These are phyloP conservation scores for Agrocybe pediades DNA, from an alignment of 768 basidiomycete species.

Conservation along the genomic window DNA sequence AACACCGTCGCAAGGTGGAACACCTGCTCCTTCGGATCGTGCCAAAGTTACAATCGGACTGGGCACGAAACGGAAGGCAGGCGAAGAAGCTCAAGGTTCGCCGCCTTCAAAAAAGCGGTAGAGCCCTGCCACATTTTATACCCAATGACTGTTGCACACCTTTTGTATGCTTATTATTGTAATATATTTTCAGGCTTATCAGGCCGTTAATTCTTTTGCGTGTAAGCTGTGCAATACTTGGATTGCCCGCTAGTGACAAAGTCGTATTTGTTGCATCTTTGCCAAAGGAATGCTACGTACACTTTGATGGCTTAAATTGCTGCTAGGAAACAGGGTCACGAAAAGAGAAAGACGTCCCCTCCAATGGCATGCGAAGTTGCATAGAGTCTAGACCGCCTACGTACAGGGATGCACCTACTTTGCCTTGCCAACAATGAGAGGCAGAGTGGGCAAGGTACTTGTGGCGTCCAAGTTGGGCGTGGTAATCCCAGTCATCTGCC, in stretches of 20 bases:
- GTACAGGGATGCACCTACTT: not conserved
- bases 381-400: too few relatives aligned
- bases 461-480: conserved; percentile 16
- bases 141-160: not conserved
- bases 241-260: too few relatives aligned
- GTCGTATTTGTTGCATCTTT: too few relatives aligned
- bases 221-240: too few relatives aligned
- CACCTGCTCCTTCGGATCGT: conserved; percentile 64
- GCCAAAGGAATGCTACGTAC: too few relatives aligned
- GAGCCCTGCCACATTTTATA: not conserved
- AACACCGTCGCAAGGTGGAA: conserved; percentile 52
- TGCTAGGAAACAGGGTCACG: too few relatives aligned
- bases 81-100: conserved; percentile 64
- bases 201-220: not conserved
- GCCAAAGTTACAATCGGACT: conserved; percentile 79
- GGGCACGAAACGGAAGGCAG: conserved; percentile 79
- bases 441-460: conserved; percentile 38
- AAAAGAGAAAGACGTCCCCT: too few relatives aligned
- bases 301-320: too few relatives aligned
- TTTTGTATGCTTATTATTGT: conserved; percentile 7
- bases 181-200: conserved; percentile 2
- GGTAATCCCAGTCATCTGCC: conserved; percentile 3
- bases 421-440: conserved; percentile 36
- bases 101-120: conserved; percentile 66
- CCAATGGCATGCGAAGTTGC: too few relatives aligned